phyloP scores from a whole-genome alignment of 208 protist species.

The Wallacemonas sp. region DNA sequence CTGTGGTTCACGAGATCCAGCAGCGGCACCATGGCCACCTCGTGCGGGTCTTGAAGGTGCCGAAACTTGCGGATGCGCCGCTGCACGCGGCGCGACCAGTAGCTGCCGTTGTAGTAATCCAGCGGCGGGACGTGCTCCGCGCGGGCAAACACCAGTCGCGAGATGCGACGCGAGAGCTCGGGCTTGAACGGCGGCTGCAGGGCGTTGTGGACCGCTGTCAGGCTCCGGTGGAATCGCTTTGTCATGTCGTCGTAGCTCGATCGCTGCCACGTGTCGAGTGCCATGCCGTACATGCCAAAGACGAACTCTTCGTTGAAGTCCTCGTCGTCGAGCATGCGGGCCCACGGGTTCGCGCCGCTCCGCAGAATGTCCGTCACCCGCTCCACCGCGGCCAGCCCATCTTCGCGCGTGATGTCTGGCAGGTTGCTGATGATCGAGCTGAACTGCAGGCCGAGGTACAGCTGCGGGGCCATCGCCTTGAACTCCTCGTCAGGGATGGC shows the following conservation, averaged over 20 bases:
- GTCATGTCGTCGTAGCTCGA: slow-evolving; percentile 84
- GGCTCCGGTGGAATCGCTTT: slow-evolving; percentile 63
- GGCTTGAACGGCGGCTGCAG: slow-evolving; percentile 65
- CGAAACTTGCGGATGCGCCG: slow-evolving; percentile 43
- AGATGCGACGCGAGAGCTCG: slow-evolving; percentile 81
- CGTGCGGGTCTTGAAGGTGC: slow-evolving; percentile 41
- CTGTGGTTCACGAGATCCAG: slow-evolving; percentile 90
- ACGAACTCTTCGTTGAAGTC: slow-evolving; percentile 91
- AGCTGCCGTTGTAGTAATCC: slow-evolving; percentile 61
- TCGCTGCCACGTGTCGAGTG: slow-evolving; percentile 89
- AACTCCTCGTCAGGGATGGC: slow-evolving; percentile 81
- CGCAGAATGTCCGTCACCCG: slow-evolving; percentile 44
- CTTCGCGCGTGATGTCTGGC: slow-evolving; percentile 60
- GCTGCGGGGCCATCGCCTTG: slow-evolving; percentile 82
- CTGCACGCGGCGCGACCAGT: slow-evolving; percentile 36
- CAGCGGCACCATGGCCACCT: slow-evolving; percentile 72
- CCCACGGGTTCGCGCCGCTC: slow-evolving; percentile 71
- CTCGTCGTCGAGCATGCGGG: slow-evolving; percentile 87
- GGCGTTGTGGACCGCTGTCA: slow-evolving; percentile 63
- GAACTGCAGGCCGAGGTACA: slow-evolving; percentile 85
- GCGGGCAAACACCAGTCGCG: slow-evolving; percentile 80
- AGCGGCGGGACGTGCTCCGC: slow-evolving; percentile 75
- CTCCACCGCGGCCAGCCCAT: slow-evolving; percentile 41
- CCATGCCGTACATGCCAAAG: slow-evolving; percentile 90
- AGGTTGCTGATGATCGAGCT: slow-evolving; percentile 64